Conservation (phyloP, 2,329 filamentous ascomycete genomes). For the Rutstroemia sp. region DNA sequence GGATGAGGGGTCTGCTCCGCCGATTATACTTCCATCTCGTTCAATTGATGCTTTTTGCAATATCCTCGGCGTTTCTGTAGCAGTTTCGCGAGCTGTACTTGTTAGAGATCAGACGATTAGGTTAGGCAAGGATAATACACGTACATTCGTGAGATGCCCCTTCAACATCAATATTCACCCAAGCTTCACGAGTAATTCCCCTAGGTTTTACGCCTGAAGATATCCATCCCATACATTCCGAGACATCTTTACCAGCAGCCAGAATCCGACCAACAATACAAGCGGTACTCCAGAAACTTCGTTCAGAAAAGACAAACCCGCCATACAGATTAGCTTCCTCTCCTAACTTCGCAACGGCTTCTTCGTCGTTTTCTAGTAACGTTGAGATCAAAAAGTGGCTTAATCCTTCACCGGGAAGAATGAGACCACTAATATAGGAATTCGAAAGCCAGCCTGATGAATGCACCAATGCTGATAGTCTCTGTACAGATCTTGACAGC, state of each 20-base stretch:
- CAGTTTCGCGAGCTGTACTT: constrained; percentile 39
- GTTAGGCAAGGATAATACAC: constrained; percentile 1
- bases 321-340: constrained; percentile 55
- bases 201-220: constrained; percentile 51
- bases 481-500: constrained; percentile 17
- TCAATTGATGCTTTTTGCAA: constrained; percentile 55
- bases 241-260: constrained; percentile 52
- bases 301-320: constrained; percentile 55
- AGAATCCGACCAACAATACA: constrained; percentile 59
- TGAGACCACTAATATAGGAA: constrained; percentile 57
- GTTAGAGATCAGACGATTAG: constrained; percentile 6
- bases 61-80: constrained; percentile 48
- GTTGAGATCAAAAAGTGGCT: constrained; percentile 60
- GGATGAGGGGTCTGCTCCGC: constrained; percentile 45
- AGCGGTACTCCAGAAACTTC: constrained; percentile 63
- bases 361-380: constrained; percentile 55
- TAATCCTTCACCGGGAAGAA: constrained; percentile 56
- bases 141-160: constrained; percentile 33
- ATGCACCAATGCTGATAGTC: constrained; percentile 48
- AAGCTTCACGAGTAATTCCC: constrained; percentile 42
- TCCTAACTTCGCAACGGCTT: constrained; percentile 50
- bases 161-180: constrained; percentile 51
- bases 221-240: constrained; percentile 63
- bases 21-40: constrained; percentile 52
- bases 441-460: constrained; percentile 59